phyloP scores from a whole-genome alignment of 352 stramenopile genomes.

The Globisporangium irregulare region DNA sequence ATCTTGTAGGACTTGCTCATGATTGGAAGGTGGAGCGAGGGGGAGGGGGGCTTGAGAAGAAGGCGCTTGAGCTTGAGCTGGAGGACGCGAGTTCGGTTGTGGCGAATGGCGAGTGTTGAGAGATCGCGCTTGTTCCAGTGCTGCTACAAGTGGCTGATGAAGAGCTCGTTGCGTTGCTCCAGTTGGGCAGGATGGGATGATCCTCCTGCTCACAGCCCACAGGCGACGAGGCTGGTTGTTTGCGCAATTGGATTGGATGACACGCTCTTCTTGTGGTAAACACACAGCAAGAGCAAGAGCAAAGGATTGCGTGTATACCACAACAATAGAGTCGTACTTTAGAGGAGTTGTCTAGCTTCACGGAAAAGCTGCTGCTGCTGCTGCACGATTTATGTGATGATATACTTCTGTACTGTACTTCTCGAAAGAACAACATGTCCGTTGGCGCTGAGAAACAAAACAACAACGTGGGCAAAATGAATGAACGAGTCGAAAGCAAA shows the following conservation, averaged over 20 bases:
- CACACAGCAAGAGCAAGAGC: too few species aligned
- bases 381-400: too few species aligned
- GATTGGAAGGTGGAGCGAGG: background rate
- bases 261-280: background rate
- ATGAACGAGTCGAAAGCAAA: too few species aligned
- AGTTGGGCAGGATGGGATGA: background rate
- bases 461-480: too few species aligned
- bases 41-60: background rate
- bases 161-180: background rate
- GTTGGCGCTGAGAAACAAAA: too few species aligned
- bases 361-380: too few species aligned
- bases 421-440: too few species aligned
- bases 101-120: background rate
- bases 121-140: background rate
- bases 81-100: slow-evolving; percentile 18
- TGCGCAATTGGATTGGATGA: slow-evolving; percentile 5
- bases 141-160: background rate
- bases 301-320: too few species aligned
- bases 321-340: too few species aligned
- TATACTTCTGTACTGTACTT: too few species aligned
- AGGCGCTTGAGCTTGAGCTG: slow-evolving; percentile 7
- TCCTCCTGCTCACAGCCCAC: too few species aligned
- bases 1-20: slow-evolving; percentile 80
- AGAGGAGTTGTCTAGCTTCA: too few species aligned
- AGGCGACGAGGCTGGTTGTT: slow-evolving; percentile 2